phyloP scores from a whole-genome alignment of 2,329 filamentous ascomycete species.

The Bertia moriformis region DNA sequence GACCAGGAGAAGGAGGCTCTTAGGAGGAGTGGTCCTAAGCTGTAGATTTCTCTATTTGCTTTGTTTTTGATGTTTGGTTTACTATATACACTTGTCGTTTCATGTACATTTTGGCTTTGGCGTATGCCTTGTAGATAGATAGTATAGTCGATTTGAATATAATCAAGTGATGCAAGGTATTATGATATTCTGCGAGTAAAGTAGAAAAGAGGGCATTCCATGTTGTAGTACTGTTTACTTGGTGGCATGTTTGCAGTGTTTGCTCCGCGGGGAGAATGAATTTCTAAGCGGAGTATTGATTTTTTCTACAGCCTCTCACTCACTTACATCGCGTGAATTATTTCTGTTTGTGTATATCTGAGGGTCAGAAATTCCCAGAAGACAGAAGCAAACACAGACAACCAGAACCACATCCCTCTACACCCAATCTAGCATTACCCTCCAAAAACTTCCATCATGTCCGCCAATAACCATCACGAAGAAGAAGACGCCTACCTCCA shows the following conservation, averaged over 20 bases:
- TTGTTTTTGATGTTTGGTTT: neutral
- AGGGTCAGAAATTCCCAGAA: no score
- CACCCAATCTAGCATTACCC: neutral
- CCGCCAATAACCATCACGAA: constrained; percentile 23
- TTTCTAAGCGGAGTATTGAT: constrained; percentile 1
- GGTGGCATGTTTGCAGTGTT: constrained; percentile 1
- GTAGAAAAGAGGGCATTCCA: neutral
- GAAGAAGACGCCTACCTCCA: constrained; percentile 47
- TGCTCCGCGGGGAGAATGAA: neutral
- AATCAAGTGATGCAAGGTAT: no score
- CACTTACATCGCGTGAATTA: no score
- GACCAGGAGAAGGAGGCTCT: neutral
- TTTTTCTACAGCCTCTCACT: no score
- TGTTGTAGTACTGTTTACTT: neutral
- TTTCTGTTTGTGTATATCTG: no score
- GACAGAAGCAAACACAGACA: no score
- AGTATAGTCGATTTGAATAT: no score
- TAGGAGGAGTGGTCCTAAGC: neutral
- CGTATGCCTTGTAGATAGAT: no score
- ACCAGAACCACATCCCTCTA: neutral
- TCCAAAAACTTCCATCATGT: neutral
- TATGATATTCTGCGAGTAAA: no score
- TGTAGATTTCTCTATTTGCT: neutral
- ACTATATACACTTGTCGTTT: no score
- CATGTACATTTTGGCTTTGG: no score